These are phyloP conservation scores for Mimosa pudica DNA, from an alignment of 306 rosid species.

Conservation along the genomic window DNA sequence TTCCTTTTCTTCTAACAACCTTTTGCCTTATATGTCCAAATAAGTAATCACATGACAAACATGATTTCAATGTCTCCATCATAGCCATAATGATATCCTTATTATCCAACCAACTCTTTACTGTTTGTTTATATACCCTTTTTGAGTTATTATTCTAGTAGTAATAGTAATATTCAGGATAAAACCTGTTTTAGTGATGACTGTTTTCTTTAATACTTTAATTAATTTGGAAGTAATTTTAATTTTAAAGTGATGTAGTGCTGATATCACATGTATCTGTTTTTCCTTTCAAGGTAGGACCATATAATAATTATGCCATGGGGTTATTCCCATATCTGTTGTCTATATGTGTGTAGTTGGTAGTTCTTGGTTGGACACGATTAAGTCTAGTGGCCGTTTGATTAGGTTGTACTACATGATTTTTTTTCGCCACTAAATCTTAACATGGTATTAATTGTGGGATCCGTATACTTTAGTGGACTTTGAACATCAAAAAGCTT, in stretches of 20 bases:
- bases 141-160: background rate
- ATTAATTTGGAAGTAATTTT: background rate
- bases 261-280: background rate
- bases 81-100: background rate
- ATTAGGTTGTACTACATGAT: background rate
- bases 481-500: background rate
- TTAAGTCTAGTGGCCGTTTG: background rate
- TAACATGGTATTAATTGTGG: background rate
- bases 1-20: background rate
- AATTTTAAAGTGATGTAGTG: background rate
- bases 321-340: background rate
- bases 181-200: background rate
- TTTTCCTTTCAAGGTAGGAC: background rate
- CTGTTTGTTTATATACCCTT: background rate
- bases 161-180: background rate
- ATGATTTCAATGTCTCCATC: background rate
- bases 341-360: background rate
- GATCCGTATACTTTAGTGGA: background rate
- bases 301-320: background rate
- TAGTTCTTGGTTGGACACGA: background rate
- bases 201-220: background rate
- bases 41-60: background rate
- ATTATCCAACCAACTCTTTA: background rate
- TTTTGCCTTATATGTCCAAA: background rate
- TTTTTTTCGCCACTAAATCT: background rate